These are phyloP conservation scores for Ustilago shanxiensis DNA, from an alignment of 1,284 basidiomycete genomes.

Conservation along the genomic window DNA sequence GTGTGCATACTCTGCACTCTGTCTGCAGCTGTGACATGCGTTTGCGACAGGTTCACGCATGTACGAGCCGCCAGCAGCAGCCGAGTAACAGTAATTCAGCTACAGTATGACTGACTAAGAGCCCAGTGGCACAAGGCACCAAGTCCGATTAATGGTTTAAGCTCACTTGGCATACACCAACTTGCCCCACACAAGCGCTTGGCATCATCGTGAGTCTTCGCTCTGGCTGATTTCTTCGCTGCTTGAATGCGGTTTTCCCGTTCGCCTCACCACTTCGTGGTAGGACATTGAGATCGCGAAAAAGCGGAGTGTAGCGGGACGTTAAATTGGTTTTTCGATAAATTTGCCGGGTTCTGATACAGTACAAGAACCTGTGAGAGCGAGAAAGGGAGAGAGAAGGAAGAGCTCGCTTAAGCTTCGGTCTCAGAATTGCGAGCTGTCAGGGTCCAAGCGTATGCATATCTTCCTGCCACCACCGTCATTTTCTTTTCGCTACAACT, in stretches of 20 bases:
- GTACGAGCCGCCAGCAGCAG: background rate
- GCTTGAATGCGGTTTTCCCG: background rate
- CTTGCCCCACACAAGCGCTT: background rate
- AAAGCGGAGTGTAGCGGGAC: background rate
- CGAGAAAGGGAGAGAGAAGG: too few relatives aligned
- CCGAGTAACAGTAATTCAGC: background rate
- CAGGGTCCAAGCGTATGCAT: conserved; percentile 1
- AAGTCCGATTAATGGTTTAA: background rate
- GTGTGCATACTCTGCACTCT: too few relatives aligned
- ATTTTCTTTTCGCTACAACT: too few relatives aligned
- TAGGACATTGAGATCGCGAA: background rate
- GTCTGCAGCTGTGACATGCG: background rate
- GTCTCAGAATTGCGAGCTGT: background rate
- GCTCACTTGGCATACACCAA: background rate
- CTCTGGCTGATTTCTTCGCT: too few relatives aligned
- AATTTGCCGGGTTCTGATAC: too few relatives aligned
- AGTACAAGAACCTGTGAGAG: too few relatives aligned
- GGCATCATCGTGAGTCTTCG: background rate
- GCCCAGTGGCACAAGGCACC: too few relatives aligned
- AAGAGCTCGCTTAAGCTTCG: conserved; percentile 1
- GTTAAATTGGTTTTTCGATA: background rate
- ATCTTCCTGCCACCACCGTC: background rate
- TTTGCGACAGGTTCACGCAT: background rate
- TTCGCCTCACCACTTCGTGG: background rate
- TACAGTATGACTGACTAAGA: background rate